phyloP scores from a whole-genome alignment of 2,329 filamentous ascomycete species.

The Exserohilum turcica region DNA sequence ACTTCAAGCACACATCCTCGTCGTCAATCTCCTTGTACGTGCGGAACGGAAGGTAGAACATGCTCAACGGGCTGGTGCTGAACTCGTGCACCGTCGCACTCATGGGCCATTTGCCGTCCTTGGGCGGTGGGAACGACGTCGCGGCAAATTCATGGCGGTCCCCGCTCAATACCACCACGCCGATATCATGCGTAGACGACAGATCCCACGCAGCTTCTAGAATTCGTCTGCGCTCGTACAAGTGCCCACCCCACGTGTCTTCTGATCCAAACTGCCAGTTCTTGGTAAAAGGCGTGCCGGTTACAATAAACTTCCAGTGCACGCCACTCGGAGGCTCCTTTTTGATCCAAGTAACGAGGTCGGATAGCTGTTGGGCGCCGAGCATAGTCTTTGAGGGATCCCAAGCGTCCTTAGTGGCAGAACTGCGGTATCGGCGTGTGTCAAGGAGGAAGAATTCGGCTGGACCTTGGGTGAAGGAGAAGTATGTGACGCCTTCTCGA shows the following conservation, averaged over 20 bases:
- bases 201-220: conserved; percentile 93
- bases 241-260: conserved; percentile 94
- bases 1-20: conserved; percentile 85
- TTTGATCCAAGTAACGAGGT: conserved; percentile 77
- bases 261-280: conserved; percentile 90
- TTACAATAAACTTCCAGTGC: conserved; percentile 91
- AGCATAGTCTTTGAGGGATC: conserved; percentile 82
- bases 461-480: conserved; percentile 85
- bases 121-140: conserved; percentile 71
- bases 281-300: conserved; percentile 92
- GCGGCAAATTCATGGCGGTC: conserved; percentile 98
- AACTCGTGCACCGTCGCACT: conserved; percentile 76
- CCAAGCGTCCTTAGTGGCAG: conserved; percentile 66
- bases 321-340: conserved; percentile 76
- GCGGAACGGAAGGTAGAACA: conserved; percentile 87
- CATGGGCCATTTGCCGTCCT: conserved; percentile 61
- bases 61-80: conserved; percentile 85
- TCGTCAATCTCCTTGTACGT: conserved; percentile 83
- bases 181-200: conserved; percentile 69
- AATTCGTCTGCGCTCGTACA: conserved; percentile 76
- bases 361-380: conserved; percentile 75
- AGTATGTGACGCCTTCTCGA: conserved; percentile 74
- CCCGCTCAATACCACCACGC: conserved; percentile 83
- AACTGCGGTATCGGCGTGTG: conserved; percentile 81
- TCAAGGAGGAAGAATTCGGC: conserved; percentile 95